These are phyloP conservation scores for Ophiocordyceps sinensis DNA, from an alignment of 2,329 filamentous ascomycete genomes.

Conservation along the genomic window DNA sequence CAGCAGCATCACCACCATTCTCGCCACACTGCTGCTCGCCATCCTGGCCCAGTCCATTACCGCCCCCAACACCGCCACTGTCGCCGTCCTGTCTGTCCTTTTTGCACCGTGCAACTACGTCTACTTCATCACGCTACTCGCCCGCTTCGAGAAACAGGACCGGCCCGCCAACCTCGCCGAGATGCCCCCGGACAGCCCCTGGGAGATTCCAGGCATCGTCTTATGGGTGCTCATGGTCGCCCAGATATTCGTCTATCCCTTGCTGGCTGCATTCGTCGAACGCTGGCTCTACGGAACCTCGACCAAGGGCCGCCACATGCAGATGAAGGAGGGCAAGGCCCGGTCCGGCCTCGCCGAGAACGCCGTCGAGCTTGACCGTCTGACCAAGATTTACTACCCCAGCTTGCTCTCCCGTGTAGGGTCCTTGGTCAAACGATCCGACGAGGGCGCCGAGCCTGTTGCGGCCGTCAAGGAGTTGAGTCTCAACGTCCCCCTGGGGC, in stretches of 20 bases:
- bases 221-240: constrained; percentile 66
- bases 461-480: constrained; percentile 65
- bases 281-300: constrained; percentile 61
- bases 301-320: constrained; percentile 42
- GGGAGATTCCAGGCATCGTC: constrained; percentile 55
- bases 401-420: constrained; percentile 43
- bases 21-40: constrained; percentile 59
- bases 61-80: constrained; percentile 44
- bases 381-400: constrained; percentile 67
- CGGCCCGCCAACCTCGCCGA: constrained; percentile 45
- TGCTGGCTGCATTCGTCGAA: constrained; percentile 64
- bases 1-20: constrained; percentile 66
- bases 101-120: constrained; percentile 85
- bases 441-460: constrained; percentile 42
- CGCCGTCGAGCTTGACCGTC: constrained; percentile 56
- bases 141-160: constrained; percentile 56
- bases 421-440: constrained; percentile 19
- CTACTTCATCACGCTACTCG: constrained; percentile 62
- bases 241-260: constrained; percentile 64
- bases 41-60: constrained; percentile 68
- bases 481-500: constrained; percentile 57
- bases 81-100: constrained; percentile 56
- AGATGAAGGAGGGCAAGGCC: constrained; percentile 17
- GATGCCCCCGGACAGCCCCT: constrained; percentile 49
- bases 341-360: constrained; percentile 15